Evolutionary conservation across 257 asterid genomes (phyloP).

Genomic region (Solanum appendiculatum): DNA sequence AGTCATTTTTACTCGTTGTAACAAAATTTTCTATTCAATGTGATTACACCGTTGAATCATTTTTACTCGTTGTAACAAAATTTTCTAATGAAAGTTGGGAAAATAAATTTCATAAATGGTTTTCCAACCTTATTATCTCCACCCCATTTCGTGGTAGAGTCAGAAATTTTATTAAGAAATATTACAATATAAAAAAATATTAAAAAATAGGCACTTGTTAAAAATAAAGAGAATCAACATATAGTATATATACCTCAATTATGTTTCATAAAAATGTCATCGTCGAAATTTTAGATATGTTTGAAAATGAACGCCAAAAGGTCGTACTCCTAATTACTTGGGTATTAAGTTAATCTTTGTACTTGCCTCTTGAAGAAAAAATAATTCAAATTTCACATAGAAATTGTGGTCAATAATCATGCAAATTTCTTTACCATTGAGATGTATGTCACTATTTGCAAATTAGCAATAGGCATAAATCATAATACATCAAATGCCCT

Average conservation of each 20-base stretch:
- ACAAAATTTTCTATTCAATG: too few relatives aligned
- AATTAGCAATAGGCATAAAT: background rate
- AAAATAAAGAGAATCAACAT: too few relatives aligned
- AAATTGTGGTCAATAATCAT: background rate
- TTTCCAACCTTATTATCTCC: background rate
- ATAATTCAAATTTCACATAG: background rate
- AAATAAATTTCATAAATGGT: too few relatives aligned
- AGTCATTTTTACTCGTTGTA: background rate
- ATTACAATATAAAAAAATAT: too few relatives aligned
- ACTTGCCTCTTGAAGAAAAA: background rate
- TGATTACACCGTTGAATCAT: background rate
- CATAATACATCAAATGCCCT: background rate
- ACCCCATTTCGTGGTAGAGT: too few relatives aligned
- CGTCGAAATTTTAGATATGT: background rate
- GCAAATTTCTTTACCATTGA: background rate
- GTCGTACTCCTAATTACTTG: background rate
- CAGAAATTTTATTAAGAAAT: background rate
- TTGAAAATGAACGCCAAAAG: background rate
- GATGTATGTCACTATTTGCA: background rate
- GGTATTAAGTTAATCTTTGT: background rate
- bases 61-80: background rate
- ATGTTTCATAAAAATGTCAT: background rate
- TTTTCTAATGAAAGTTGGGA: too few relatives aligned
- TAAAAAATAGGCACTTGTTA: too few relatives aligned
- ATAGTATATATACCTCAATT: background rate